phyloP scores from a whole-genome alignment of 2,329 filamentous ascomycete species.

The Gremmenia infestans region DNA sequence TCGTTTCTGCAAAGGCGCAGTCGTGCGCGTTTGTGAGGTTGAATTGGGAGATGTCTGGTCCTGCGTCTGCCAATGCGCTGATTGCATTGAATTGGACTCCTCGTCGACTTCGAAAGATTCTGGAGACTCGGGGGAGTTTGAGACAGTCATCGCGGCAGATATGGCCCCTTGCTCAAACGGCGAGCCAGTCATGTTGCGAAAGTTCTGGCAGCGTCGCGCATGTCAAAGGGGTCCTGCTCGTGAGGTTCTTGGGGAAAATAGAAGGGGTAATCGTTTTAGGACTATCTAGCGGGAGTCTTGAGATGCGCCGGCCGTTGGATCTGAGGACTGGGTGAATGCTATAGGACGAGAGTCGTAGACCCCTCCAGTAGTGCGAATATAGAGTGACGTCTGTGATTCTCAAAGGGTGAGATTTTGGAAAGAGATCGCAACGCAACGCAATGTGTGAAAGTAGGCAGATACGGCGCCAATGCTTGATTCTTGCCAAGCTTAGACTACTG shows the following conservation, averaged over 20 bases:
- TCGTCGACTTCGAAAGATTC: conserved; percentile 26
- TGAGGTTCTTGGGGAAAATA: not conserved
- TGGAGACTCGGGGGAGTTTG: conserved; percentile 23
- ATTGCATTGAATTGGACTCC: conserved; percentile 15
- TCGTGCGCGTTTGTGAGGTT: conserved; percentile 12
- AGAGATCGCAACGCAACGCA: not conserved
- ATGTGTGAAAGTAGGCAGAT: not conserved
- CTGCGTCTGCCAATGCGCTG: conserved; percentile 20
- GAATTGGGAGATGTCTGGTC: conserved; percentile 19
- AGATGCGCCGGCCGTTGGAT: not conserved
- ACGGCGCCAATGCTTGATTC: not conserved
- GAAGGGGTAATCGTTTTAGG: not conserved
- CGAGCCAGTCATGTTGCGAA: conserved; percentile 13
- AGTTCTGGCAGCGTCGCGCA: not conserved
- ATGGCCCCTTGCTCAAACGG: conserved; percentile 12
- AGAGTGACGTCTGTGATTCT: not conserved
- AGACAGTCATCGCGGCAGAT: conserved; percentile 10
- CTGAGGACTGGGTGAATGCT: not conserved
- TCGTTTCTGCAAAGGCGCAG: conserved; percentile 64
- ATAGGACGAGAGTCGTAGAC: not conserved
- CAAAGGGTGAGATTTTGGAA: not conserved
- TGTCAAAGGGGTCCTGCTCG: not conserved
- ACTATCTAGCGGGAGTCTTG: not conserved
- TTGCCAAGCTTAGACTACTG: not conserved
- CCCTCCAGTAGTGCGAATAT: not conserved